Base-by-base conservation (phyloP, 805 yeast species). In the Candida insectalens region DNA sequence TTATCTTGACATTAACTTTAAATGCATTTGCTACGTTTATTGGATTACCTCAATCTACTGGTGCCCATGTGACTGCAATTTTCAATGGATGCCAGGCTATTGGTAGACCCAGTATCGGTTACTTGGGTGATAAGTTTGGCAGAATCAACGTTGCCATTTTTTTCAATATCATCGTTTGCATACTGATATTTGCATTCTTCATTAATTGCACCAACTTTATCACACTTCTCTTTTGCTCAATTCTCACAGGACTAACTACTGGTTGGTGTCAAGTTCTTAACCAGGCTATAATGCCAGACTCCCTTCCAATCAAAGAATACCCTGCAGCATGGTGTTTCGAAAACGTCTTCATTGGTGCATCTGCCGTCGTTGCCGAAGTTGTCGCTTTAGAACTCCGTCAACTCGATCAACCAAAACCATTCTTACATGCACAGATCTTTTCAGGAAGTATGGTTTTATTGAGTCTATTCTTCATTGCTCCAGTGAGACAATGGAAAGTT, bases 361-460 rank as follows among this genome's bases (percentile, higher is more conserved):
- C 60, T 14, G 37, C 45, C 30, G 27, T 53, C 30, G 39, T 48
- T 25, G 41, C 52, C 18, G 62, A 56, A 37, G 52, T 51, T 25
- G 51, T 50, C 12, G 59, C 55, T 0, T 39, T 56, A 33, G 42
- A 43, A 12, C 34, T 56, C 32, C 35, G 57, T 30, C 37, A 46
- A 14, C 27, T 33, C n/a, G n/a, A 20, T 2, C 21, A 36, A 5
- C 4, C 43, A 3, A 44, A 33, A 15, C 82, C 83, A 3, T 78
- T 69, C 43, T 53, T 70, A 25, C 66, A 77, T 42, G 64, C 80
- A 2, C 84, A 77, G 46, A 60, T 76, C 1, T 76, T 74, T 48
- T 67, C 74, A 4, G 84, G 82, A 2, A 51, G 69, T 30, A 69
- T 66, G 41, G 46, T 67, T 10, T 53, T 52, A 8, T 68, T 69